phyloP scores from a whole-genome alignment of 2,329 filamentous ascomycete genomes.

The Arthrocladium fulminans region DNA sequence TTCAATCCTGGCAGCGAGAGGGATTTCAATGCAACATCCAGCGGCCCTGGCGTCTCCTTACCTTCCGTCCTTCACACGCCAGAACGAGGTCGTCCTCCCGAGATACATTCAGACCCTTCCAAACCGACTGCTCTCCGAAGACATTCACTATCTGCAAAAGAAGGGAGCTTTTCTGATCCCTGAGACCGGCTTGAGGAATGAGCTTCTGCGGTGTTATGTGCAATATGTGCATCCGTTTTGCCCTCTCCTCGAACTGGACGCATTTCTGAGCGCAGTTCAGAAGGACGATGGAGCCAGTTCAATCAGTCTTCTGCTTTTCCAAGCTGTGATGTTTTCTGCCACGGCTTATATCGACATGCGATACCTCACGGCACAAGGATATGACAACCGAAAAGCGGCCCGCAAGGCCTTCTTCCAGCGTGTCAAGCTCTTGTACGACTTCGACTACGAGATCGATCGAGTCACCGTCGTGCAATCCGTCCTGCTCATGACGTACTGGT shows the following conservation, averaged over 20 bases:
- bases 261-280: constrained; percentile 49
- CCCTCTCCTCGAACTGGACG: constrained; percentile 66
- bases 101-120: constrained; percentile 74
- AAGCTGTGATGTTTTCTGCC: constrained; percentile 89
- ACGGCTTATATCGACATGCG: constrained; percentile 80
- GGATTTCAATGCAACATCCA: background rate
- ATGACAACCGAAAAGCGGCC: constrained; percentile 66
- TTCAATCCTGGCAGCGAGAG: constrained; percentile 24
- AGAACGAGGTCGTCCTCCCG: constrained; percentile 43
- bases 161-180: constrained; percentile 82
- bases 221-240: constrained; percentile 92
- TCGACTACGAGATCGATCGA: constrained; percentile 87
- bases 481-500: constrained; percentile 93
- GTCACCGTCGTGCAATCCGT: constrained; percentile 81
- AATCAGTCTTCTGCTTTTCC: constrained; percentile 78
- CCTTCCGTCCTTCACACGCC: constrained; percentile 42
- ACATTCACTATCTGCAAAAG: constrained; percentile 70
- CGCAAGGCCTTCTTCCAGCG: constrained; percentile 83
- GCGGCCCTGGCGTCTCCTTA: constrained; percentile 26
- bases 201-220: constrained; percentile 70
- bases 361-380: constrained; percentile 67
- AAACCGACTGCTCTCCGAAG: constrained; percentile 65
- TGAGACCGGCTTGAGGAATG: constrained; percentile 60
- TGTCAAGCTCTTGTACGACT: constrained; percentile 76
- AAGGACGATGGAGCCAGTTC: constrained; percentile 61